Conservation (phyloP, 2,329 filamentous ascomycete species). For the Lojkania enalia region DNA sequence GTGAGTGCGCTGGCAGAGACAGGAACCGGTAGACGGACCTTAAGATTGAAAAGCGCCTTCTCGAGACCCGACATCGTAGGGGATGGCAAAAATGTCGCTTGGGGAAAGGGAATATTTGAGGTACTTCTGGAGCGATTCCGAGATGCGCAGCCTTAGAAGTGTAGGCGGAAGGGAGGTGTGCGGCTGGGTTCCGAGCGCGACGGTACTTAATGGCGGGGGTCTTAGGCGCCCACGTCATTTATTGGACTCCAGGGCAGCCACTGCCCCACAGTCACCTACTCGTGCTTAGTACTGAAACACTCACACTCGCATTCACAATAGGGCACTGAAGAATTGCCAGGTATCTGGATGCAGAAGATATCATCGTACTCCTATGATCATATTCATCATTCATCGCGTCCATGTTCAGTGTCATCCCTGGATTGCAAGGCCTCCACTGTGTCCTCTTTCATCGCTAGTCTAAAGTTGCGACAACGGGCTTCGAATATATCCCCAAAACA, state of each 20-base stretch:
- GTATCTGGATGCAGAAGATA: too few relatives aligned
- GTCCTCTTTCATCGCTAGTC: too few relatives aligned
- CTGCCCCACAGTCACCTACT: background rate
- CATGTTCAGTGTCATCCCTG: too few relatives aligned
- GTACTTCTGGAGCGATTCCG: background rate
- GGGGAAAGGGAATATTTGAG: background rate
- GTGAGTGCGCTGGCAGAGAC: conserved; percentile 25
- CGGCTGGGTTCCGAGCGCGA: conserved; percentile 29
- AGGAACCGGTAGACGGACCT: conserved; percentile 46
- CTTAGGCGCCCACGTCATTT: background rate
- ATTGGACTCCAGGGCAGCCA: background rate
- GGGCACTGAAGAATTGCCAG: too few relatives aligned
- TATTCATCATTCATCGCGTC: too few relatives aligned
- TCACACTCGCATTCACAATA: too few relatives aligned
- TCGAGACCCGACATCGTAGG: conserved; percentile 61
- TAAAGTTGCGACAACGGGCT: too few relatives aligned
- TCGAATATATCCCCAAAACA: too few relatives aligned
- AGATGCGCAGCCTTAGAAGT: too few relatives aligned
- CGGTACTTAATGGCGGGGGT: background rate
- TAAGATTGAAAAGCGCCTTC: conserved; percentile 65
- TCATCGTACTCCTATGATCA: too few relatives aligned
- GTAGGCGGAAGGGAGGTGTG: conserved; percentile 25
- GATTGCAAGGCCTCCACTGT: too few relatives aligned
- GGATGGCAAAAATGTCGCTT: too few relatives aligned
- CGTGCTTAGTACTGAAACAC: background rate